Percentiles rank a stretch among this genome's conserved stretches.
phyloP scores from a whole-genome alignment of 495 filamentous ascomycete species.

The Lasiosphaeris hirsuta region DNA sequence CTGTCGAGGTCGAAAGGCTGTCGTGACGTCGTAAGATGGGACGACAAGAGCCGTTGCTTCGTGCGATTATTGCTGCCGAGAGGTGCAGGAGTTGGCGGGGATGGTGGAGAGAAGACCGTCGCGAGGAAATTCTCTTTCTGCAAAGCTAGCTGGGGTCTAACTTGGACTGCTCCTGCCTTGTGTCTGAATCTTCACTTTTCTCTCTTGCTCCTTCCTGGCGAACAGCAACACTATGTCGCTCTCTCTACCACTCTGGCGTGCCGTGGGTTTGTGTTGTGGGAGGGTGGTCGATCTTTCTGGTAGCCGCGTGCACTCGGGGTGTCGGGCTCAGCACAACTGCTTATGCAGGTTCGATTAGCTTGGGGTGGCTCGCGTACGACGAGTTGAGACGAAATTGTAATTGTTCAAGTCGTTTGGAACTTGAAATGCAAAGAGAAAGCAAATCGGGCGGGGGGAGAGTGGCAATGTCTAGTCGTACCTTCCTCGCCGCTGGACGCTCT shows the following conservation, averaged over 20 bases:
- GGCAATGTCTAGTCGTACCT: conserved; percentile 32
- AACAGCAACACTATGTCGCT: not conserved
- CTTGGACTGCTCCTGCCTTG: not conserved
- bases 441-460: conserved; percentile 9
- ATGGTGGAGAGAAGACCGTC: not conserved
- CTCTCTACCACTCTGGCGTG: too few relatives aligned
- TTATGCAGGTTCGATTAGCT: conserved; percentile 26
- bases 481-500: conserved; percentile 34
- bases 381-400: conserved; percentile 1
- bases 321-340: conserved; percentile 21
- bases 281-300: not conserved
- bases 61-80: conserved; percentile 5
- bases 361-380: conserved; percentile 15
- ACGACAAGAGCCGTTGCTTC: not conserved
- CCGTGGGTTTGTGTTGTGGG: too few relatives aligned
- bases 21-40: not conserved
- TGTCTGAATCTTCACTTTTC: not conserved
- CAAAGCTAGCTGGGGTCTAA: not conserved
- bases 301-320: conserved; percentile 12
- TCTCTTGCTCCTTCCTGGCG: not conserved
- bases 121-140: not conserved
- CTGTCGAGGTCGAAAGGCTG: not conserved
- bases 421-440: conserved; percentile 3
- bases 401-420: too few relatives aligned
- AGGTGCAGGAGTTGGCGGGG: not conserved